These are phyloP conservation scores for Eucalyptus victrix DNA, from an alignment of 345 rosid species.

Conservation along the genomic window DNA sequence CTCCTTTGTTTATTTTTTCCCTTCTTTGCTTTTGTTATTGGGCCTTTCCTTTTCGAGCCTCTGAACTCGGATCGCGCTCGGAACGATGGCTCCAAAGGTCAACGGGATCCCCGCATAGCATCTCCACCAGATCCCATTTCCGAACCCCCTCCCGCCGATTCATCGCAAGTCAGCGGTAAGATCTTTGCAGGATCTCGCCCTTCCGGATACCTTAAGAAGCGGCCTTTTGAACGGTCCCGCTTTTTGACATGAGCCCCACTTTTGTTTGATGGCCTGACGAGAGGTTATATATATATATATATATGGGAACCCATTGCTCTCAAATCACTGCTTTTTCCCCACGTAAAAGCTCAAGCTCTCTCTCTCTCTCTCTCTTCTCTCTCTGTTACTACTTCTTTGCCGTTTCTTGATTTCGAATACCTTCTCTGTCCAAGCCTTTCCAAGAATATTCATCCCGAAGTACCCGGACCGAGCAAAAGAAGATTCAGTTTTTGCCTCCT, in stretches of 20 bases:
- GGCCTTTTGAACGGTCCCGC: neutral
- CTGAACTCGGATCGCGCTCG: neutral
- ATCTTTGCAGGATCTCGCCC: neutral
- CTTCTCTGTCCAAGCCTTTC: neutral
- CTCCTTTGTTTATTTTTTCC: neutral
- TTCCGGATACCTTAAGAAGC: neutral
- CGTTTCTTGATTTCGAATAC: neutral
- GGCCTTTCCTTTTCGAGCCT: neutral
- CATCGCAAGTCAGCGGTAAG: neutral
- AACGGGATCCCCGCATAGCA: neutral
- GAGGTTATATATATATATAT: neutral
- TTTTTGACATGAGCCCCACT: neutral
- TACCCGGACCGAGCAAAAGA: neutral
- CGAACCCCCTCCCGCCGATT: neutral
- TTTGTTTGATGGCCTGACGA: neutral
- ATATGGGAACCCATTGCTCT: neutral
- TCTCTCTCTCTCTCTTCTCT: neutral
- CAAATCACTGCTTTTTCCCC: neutral
- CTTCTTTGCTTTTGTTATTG: neutral
- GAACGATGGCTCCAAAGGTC: neutral
- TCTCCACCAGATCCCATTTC: neutral
- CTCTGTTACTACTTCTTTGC: neutral
- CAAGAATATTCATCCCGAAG: neutral
- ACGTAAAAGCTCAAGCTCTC: neutral
- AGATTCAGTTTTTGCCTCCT: neutral